These are phyloP conservation scores for Akanthomyces lecanii DNA, from an alignment of 2,329 filamentous ascomycete genomes.

Conservation along the genomic window DNA sequence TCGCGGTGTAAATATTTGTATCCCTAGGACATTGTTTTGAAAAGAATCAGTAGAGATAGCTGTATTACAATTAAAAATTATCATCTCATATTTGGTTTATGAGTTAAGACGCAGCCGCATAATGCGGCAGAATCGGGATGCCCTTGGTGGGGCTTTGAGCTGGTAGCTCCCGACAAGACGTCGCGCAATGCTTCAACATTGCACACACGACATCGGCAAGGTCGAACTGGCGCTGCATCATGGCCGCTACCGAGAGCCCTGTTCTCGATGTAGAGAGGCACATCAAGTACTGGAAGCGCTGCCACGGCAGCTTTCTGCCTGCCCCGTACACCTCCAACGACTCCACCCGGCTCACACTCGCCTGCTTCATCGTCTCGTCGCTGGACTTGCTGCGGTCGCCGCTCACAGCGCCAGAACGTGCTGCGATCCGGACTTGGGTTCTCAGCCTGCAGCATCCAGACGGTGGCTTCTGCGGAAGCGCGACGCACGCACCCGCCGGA, in stretches of 20 bases:
- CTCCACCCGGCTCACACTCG: constrained; percentile 83
- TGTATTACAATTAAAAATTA: no score
- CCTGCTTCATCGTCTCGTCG: constrained; percentile 82
- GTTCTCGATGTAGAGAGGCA: constrained; percentile 62
- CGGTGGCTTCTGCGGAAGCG: constrained; percentile 86
- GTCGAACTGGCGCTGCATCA: not conserved
- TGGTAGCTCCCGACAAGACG: not conserved
- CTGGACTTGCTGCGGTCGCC: constrained; percentile 73
- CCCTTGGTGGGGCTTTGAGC: not conserved
- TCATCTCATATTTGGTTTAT: no score
- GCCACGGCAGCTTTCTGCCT: constrained; percentile 76
- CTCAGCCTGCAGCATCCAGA: constrained; percentile 78
- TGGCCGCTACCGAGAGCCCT: constrained; percentile 22
- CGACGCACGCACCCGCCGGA: constrained; percentile 51
- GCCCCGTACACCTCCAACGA: constrained; percentile 82
- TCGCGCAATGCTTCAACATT: not conserved
- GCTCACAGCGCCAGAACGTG: constrained; percentile 41
- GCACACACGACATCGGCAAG: not conserved
- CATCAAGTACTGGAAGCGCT: constrained; percentile 89
- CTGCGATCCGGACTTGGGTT: constrained; percentile 65
- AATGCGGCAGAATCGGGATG: no score
- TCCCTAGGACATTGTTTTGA: no score
- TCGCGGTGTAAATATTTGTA: no score
- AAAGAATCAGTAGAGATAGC: no score
- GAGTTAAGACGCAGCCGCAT: no score